phyloP scores from a whole-genome alignment of 345 rosid species.

The Citrus australasica region DNA sequence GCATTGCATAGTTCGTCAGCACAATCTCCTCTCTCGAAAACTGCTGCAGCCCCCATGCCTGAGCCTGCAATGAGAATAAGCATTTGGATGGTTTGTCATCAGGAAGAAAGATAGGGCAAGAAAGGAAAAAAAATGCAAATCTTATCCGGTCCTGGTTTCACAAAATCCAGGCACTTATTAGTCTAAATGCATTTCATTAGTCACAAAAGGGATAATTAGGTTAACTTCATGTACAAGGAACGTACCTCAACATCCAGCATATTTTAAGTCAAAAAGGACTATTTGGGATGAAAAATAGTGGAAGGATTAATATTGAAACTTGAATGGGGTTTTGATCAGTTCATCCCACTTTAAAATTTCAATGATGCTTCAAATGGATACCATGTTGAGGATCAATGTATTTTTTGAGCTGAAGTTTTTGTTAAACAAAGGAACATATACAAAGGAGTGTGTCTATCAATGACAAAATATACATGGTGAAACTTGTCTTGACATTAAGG shows the following conservation, averaged over 20 bases:
- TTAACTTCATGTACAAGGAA: not conserved
- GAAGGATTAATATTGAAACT: slow-evolving; percentile 11
- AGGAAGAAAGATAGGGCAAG: not conserved
- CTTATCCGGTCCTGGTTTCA: not conserved
- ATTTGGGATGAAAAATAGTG: not conserved
- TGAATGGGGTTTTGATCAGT: slow-evolving; percentile 43
- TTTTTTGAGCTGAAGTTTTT: slow-evolving; percentile 43
- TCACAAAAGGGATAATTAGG: not conserved
- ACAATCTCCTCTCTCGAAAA: slow-evolving; percentile 76
- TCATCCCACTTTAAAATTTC: slow-evolving; percentile 21
- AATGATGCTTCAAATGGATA: slow-evolving; percentile 32
- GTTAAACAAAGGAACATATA: slow-evolving; percentile 33
- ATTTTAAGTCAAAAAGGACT: not conserved
- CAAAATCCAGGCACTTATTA: not conserved
- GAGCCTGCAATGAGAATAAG: slow-evolving; percentile 39
- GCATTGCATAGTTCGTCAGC: slow-evolving; percentile 52
- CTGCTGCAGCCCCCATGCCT: slow-evolving; percentile 95
- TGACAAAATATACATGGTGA: slow-evolving; percentile 18
- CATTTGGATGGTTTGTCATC: not conserved
- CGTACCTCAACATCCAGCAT: not conserved
- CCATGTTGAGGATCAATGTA: slow-evolving; percentile 32
- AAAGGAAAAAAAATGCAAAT: not conserved
- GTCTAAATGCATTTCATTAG: not conserved
- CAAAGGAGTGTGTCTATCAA: slow-evolving; percentile 25
- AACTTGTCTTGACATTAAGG: not conserved